phyloP scores from a whole-genome alignment of 2,329 filamentous ascomycete species.

The Alternaria incomplexa region DNA sequence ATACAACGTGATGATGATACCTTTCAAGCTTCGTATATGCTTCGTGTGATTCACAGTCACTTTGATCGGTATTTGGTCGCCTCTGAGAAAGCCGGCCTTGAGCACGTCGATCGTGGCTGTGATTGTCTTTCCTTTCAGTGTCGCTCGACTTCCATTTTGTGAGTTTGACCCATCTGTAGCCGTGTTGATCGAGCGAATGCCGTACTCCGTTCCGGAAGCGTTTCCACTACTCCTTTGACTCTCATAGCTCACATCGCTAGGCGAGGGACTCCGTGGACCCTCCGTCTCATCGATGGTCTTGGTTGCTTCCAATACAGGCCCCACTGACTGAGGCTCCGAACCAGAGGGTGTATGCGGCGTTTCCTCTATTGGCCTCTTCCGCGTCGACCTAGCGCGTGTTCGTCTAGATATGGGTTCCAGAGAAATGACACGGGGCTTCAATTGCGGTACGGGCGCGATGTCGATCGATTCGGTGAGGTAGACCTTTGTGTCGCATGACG shows the following conservation, averaged over 20 bases:
- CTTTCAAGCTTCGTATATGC: slow-evolving; percentile 86
- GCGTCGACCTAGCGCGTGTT: slow-evolving; percentile 63
- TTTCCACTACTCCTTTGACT: slow-evolving; percentile 64
- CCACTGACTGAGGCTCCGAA: slow-evolving; percentile 28
- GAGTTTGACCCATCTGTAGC: slow-evolving; percentile 52
- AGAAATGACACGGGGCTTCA: slow-evolving; percentile 82
- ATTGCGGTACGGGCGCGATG: slow-evolving; percentile 74
- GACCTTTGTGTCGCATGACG: slow-evolving; percentile 81
- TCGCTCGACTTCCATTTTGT: slow-evolving; percentile 57
- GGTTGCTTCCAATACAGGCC: slow-evolving; percentile 27
- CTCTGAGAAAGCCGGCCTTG: slow-evolving; percentile 82
- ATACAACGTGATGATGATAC: slow-evolving; percentile 91
- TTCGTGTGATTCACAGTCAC: slow-evolving; percentile 88
- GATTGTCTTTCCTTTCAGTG: slow-evolving; percentile 74
- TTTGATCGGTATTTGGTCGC: slow-evolving; percentile 80
- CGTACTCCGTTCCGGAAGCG: slow-evolving; percentile 52
- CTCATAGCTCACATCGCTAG: slow-evolving; percentile 56
- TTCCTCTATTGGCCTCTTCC: slow-evolving; percentile 28
- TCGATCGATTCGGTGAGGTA: slow-evolving; percentile 83
- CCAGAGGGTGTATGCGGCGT: slow-evolving; percentile 19
- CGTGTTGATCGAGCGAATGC: slow-evolving; percentile 48
- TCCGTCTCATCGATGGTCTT: slow-evolving; percentile 40
- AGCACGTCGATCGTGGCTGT: slow-evolving; percentile 84
- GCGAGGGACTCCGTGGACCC: slow-evolving; percentile 52
- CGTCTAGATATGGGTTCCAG: slow-evolving; percentile 83